Conservation (phyloP, 2,329 filamentous ascomycete genomes). For the Neonectria sp. region DNA sequence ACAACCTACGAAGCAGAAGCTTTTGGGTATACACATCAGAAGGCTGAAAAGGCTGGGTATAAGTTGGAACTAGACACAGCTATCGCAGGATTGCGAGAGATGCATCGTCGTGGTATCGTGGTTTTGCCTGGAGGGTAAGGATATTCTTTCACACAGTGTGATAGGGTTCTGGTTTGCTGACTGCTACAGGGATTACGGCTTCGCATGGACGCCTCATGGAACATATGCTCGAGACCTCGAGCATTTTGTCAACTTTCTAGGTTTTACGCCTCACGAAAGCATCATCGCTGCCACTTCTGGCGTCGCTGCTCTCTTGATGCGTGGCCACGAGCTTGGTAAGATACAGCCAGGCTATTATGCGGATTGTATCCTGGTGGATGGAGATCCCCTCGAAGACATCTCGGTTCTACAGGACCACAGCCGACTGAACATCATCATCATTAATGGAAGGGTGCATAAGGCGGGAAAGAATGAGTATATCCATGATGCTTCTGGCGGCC, state of each 20-base stretch:
- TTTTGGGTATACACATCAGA: conserved; percentile 26
- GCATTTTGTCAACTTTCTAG: conserved; percentile 35
- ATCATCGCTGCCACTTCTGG: conserved; percentile 25
- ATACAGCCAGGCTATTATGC: conserved; percentile 27
- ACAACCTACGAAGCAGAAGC: conserved; percentile 32
- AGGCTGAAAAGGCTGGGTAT: conserved; percentile 28
- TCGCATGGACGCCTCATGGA: conserved; percentile 32
- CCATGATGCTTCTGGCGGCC: background rate
- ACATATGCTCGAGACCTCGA: conserved; percentile 34
- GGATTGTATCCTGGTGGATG: conserved; percentile 26
- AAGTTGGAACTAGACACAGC: conserved; percentile 27
- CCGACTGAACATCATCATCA: conserved; percentile 18
- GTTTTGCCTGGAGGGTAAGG: conserved; percentile 32
- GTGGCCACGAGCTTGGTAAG: conserved; percentile 23
- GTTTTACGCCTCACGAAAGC: conserved; percentile 19
- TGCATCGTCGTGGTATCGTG: conserved; percentile 32
- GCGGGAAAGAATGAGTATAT: conserved; percentile 14
- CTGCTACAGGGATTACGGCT: conserved; percentile 24
- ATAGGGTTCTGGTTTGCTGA: background rate
- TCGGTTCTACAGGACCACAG: conserved; percentile 18
- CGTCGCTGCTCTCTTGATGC: conserved; percentile 21
- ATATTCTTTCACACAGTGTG: background rate
- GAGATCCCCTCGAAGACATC: conserved; percentile 24
- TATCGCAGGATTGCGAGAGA: conserved; percentile 29
- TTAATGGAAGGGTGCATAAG: conserved; percentile 24